These are phyloP conservation scores for Lotmaria passim DNA, from an alignment of 208 protist species.

Conservation along the genomic window DNA sequence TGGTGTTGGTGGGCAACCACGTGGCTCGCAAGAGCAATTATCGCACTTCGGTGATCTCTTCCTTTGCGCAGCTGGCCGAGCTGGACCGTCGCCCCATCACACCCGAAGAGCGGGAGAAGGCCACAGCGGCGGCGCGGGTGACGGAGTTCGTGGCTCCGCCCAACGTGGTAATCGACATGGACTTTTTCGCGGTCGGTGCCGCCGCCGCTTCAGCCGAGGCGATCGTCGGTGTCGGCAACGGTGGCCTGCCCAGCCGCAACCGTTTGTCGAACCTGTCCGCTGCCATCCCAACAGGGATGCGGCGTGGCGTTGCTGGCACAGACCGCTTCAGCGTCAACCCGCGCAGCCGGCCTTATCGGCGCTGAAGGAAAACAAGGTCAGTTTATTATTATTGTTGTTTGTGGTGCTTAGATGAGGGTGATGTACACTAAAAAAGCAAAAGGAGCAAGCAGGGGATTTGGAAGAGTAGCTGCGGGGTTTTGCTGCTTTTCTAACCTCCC, in stretches of 20 bases:
- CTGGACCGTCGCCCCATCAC: constrained; percentile 72
- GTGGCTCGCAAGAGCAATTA: constrained; percentile 83
- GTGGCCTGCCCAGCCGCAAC: constrained; percentile 12
- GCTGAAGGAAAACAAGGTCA: constrained; percentile 1
- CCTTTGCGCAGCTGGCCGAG: constrained; percentile 42
- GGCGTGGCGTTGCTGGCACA: constrained; percentile 12
- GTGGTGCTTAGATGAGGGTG: too few relatives aligned
- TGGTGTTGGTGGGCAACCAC: constrained; percentile 73
- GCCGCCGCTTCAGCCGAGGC: not conserved
- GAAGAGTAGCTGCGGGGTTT: too few relatives aligned
- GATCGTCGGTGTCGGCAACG: not conserved
- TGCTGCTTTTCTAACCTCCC: too few relatives aligned
- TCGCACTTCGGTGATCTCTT: constrained; percentile 52
- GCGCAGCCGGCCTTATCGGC: constrained; percentile 24
- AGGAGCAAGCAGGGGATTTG: too few relatives aligned
- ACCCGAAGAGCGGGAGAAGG: constrained; percentile 77
- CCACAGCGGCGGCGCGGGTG: constrained; percentile 37
- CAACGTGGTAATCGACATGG: constrained; percentile 82
- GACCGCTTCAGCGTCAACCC: constrained; percentile 26
- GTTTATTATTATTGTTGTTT: not conserved
- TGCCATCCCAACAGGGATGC: constrained; percentile 6
- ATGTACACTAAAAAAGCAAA: too few relatives aligned
- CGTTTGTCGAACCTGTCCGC: constrained; percentile 2
- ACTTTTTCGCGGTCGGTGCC: constrained; percentile 22
- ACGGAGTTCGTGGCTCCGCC: constrained; percentile 60